phyloP scores from a whole-genome alignment of 2,329 filamentous ascomycete species.

The Juglanconis juglandina region DNA sequence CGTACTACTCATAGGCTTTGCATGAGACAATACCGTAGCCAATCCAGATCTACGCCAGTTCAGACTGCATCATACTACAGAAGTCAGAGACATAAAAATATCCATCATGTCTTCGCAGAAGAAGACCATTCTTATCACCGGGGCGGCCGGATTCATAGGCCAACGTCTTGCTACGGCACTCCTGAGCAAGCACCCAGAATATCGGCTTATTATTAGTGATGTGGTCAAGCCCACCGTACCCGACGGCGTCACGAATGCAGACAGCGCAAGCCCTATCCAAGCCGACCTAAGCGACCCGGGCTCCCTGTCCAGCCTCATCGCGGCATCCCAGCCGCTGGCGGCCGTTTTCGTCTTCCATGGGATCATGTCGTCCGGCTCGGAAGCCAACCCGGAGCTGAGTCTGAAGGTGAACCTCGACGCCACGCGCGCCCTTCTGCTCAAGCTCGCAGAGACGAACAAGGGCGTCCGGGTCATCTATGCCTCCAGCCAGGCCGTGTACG shows the following conservation, averaged over 20 bases:
- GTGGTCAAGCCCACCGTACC: constrained; percentile 6
- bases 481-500: constrained; percentile 59
- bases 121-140: constrained; percentile 55
- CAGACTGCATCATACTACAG: neutral
- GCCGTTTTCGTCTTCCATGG: constrained; percentile 58
- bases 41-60: too few species aligned
- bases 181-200: constrained; percentile 35
- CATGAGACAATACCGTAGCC: too few species aligned
- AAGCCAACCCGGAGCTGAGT: constrained; percentile 51
- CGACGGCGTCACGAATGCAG: neutral
- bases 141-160: constrained; percentile 62
- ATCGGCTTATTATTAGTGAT: constrained; percentile 54
- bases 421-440: constrained; percentile 15
- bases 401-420: constrained; percentile 15
- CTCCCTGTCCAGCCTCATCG: constrained; percentile 14
- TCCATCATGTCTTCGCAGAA: constrained; percentile 6
- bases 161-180: constrained; percentile 57
- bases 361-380: constrained; percentile 61
- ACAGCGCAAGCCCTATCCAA: constrained; percentile 5
- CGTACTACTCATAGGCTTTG: too few species aligned
- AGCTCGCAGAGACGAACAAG: constrained; percentile 13
- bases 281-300: constrained; percentile 14
- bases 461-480: constrained; percentile 17
- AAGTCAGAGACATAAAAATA: neutral
- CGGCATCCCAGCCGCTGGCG: constrained; percentile 10